Conservation (phyloP, 768 basidiomycete species). For the Tricholoma furcatifolium region DNA sequence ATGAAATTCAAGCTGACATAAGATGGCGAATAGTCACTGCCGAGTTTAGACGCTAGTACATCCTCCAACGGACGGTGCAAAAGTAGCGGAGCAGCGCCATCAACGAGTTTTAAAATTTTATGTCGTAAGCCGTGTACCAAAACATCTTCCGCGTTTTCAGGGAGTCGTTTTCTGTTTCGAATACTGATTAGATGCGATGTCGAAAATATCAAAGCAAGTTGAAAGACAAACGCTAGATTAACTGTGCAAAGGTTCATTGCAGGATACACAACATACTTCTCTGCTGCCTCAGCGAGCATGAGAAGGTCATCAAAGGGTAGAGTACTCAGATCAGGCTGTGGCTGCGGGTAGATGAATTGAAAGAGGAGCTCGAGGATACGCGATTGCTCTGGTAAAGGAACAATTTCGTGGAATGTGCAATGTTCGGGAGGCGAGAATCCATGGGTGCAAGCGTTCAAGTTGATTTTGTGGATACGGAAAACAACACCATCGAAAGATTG, state of each 20-base stretch:
- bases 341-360: background rate
- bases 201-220: background rate
- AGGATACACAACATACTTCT: constrained; percentile 22
- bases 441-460: background rate
- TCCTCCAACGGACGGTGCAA: constrained; percentile 5
- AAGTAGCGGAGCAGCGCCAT: constrained; percentile 2
- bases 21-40: background rate
- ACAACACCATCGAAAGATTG: background rate
- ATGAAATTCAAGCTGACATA: constrained; percentile 6
- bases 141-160: constrained; percentile 3
- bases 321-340: too few species aligned
- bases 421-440: constrained; percentile 8
- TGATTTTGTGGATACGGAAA: constrained; percentile 2
- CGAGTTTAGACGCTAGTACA: background rate
- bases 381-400: too few species aligned
- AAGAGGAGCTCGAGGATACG: too few species aligned
- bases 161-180: background rate
- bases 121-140: constrained; percentile 8
- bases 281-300: constrained; percentile 24
- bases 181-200: background rate
- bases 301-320: too few species aligned
- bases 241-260: constrained; percentile 22
- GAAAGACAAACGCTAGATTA: constrained; percentile 15
- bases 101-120: background rate
- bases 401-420: background rate